phyloP scores from a whole-genome alignment of 2,329 filamentous ascomycete species.

The Fusarium illudens region DNA sequence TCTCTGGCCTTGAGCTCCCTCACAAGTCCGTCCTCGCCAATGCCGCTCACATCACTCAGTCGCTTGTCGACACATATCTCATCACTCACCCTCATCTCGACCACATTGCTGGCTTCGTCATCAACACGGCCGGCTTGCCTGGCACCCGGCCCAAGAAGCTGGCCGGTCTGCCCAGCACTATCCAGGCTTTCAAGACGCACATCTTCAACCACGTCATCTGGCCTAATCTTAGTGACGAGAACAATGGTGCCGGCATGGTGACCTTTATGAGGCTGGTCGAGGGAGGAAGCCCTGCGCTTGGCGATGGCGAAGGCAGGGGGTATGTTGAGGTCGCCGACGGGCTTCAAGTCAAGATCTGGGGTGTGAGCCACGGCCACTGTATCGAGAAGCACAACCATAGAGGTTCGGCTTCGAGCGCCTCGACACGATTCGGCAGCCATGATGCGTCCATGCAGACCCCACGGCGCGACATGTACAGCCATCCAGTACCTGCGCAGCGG shows the following conservation, averaged over 20 bases:
- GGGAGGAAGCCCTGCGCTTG: conserved; percentile 84
- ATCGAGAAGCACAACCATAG: conserved; percentile 76
- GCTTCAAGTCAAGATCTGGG: conserved; percentile 86
- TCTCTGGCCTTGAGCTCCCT: conserved; percentile 79
- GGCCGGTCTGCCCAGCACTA: conserved; percentile 86
- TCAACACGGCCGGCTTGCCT: conserved; percentile 89
- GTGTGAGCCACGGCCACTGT: conserved; percentile 89
- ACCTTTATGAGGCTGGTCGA: conserved; percentile 90
- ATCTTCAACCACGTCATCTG: conserved; percentile 99
- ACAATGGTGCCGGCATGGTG: conserved; percentile 90
- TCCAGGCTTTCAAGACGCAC: conserved; percentile 89
- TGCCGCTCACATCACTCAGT: conserved; percentile 79
- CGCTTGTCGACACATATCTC: conserved; percentile 85
- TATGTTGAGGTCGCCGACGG: conserved; percentile 91
- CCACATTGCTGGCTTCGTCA: conserved; percentile 88
- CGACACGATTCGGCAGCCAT: conserved; percentile 59
- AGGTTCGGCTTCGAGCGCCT: conserved; percentile 61
- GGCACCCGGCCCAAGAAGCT: conserved; percentile 84
- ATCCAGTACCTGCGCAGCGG: conserved; percentile 33
- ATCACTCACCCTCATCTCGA: conserved; percentile 98
- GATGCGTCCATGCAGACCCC: conserved; percentile 52
- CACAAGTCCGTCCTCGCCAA: conserved; percentile 75
- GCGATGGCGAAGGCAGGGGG: conserved; percentile 79
- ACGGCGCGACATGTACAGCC: conserved; percentile 39
- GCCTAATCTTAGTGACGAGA: conserved; percentile 97